A percentile compares a stretch with the other conserved stretches of the same genome.
These are phyloP conservation scores for Umbilicus rupestris DNA, from an alignment of 164 flowering plant genomes.

Conservation along the genomic window DNA sequence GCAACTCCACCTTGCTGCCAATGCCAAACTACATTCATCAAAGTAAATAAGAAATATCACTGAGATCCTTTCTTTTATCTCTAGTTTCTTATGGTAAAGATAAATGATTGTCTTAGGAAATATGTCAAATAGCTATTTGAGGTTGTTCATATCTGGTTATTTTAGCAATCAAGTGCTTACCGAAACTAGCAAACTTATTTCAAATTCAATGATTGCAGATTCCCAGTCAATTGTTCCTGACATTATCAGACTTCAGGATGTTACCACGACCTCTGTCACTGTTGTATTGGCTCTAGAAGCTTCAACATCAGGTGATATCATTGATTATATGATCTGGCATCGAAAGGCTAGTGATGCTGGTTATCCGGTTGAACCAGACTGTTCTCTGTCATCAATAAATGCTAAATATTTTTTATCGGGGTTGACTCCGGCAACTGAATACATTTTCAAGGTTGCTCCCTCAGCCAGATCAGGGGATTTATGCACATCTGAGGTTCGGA, in stretches of 20 bases:
- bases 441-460: conserved; percentile 52
- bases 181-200: background rate
- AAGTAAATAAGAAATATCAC: conserved; percentile 20
- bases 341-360: conserved; percentile 36
- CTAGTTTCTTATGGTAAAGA: background rate
- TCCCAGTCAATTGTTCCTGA: conserved; percentile 18
- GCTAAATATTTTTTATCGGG: conserved; percentile 38
- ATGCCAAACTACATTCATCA: conserved; percentile 13
- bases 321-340: conserved; percentile 62
- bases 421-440: conserved; percentile 54
- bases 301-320: conserved; percentile 17
- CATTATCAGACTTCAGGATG: conserved; percentile 47
- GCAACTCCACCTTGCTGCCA: conserved; percentile 15
- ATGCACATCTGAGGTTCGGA: conserved; percentile 39
- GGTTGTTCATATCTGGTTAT: background rate
- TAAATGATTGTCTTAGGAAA: background rate
- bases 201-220: conserved; percentile 21
- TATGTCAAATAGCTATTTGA: background rate
- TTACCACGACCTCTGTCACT: conserved; percentile 46
- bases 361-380: conserved; percentile 57
- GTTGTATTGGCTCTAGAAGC: conserved; percentile 37
- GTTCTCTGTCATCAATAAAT: conserved; percentile 38
- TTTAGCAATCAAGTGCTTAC: background rate
- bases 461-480: conserved; percentile 28
- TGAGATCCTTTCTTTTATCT: background rate